Evolutionary conservation across 2,329 filamentous ascomycete species (phyloP).

Genomic region (Neofusicoccum parvum): DNA sequence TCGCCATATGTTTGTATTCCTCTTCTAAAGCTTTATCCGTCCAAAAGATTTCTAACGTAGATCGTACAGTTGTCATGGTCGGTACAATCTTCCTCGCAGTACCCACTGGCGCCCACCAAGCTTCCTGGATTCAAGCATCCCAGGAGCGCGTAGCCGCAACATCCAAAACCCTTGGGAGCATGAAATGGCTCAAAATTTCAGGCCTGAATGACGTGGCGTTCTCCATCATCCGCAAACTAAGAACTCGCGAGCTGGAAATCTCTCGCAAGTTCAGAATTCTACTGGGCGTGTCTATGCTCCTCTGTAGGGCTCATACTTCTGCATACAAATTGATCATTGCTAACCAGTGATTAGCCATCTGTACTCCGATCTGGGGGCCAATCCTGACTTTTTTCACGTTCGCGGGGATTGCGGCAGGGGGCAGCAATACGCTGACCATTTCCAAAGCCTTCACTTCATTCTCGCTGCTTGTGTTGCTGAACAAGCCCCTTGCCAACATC

Average conservation of each 20-base stretch:
- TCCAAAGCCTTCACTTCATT: not conserved
- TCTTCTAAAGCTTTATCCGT: not conserved
- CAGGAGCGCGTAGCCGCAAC: constrained; percentile 54
- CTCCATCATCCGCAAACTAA: constrained; percentile 41
- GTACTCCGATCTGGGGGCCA: not conserved
- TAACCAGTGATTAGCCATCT: not conserved
- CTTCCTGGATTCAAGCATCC: constrained; percentile 54
- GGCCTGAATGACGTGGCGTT: constrained; percentile 48
- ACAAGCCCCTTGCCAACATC: not conserved
- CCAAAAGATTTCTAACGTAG: not conserved
- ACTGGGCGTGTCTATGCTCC: constrained; percentile 44
- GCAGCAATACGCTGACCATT: not conserved
- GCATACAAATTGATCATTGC: not conserved
- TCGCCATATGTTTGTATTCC: constrained; percentile 36
- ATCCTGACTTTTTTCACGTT: not conserved
- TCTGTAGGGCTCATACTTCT: constrained; percentile 21
- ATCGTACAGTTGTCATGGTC: constrained; percentile 28
- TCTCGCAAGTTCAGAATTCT: constrained; percentile 47
- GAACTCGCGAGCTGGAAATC: constrained; percentile 44
- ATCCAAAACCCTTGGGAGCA: constrained; percentile 50
- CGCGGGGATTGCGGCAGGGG: not conserved
- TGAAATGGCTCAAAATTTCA: constrained; percentile 56
- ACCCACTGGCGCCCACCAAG: constrained; percentile 44
- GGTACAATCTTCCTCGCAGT: constrained; percentile 39
- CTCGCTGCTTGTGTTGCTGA: not conserved